Percentiles rank a stretch among this genome's conserved stretches.
Evolutionary conservation across 1,284 basidiomycete species (phyloP).

Genomic region (Ganoderma boninense): DNA sequence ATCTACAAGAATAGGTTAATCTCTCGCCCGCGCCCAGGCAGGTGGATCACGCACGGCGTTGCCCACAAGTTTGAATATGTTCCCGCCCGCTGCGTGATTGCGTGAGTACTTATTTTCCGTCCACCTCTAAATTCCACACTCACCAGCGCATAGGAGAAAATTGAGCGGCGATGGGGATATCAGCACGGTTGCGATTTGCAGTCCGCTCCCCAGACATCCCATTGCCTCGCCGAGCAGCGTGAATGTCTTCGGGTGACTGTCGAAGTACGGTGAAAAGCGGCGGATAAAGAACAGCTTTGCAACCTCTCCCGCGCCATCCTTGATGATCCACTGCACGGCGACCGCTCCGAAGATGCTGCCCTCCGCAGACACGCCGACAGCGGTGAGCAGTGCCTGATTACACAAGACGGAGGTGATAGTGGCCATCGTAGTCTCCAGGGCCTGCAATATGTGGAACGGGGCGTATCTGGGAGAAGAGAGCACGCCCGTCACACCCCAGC

Average conservation of each 20-base stretch:
- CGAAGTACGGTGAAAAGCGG: slow-evolving; percentile 42
- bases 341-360: slow-evolving; percentile 45
- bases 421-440: slow-evolving; percentile 39
- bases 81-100: slow-evolving; percentile 40
- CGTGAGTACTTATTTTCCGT: no score
- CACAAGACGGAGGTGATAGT: slow-evolving; percentile 43
- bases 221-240: slow-evolving; percentile 38
- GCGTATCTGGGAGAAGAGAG: slow-evolving; percentile 32
- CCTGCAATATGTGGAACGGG: slow-evolving; percentile 43
- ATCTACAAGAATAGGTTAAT: slow-evolving; percentile 27
- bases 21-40: slow-evolving; percentile 3
- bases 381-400: slow-evolving; percentile 43
- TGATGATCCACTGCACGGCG: slow-evolving; percentile 46
- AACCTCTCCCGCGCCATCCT: slow-evolving; percentile 44
- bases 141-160: slow-evolving; percentile 43
- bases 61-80: slow-evolving; percentile 43
- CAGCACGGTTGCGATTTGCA: slow-evolving; percentile 42
- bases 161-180: slow-evolving; percentile 36
- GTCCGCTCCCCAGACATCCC: slow-evolving; percentile 38
- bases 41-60: slow-evolving; percentile 35
- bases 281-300: slow-evolving; percentile 46
- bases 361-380: slow-evolving; percentile 43
- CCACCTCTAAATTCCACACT: no score
- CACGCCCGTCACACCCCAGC: neutral
- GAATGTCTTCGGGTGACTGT: slow-evolving; percentile 45